Conservation (phyloP, 768 basidiomycete species). For the Amanita subjunquillea region DNA sequence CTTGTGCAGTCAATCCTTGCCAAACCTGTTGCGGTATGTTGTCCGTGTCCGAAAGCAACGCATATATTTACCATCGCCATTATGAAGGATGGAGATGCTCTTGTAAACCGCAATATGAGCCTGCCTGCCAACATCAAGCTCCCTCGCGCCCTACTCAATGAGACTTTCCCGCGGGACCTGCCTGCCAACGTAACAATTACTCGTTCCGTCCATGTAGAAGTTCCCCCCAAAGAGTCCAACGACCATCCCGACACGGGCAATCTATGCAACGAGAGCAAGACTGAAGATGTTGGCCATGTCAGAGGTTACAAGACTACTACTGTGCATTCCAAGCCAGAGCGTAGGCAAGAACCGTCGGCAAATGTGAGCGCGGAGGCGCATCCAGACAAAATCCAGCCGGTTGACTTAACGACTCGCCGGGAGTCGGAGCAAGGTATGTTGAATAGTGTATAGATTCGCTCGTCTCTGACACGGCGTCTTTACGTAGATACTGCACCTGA, state of each 20-base stretch:
- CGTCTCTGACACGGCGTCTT: background rate
- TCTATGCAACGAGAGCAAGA: background rate
- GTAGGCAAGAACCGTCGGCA: background rate
- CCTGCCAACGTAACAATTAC: background rate
- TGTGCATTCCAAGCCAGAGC: background rate
- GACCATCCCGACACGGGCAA: background rate
- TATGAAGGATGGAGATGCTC: background rate
- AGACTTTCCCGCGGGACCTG: no score
- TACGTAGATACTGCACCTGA: background rate
- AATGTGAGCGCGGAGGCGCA: background rate
- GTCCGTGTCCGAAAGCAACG: background rate
- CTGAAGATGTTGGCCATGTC: background rate
- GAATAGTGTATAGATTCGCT: no score
- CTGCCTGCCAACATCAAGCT: background rate
- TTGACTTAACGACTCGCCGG: no score
- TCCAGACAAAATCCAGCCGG: background rate
- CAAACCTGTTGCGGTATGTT: constrained; percentile 10
- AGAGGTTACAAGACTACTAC: background rate
- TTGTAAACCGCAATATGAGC: background rate
- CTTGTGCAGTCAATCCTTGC: constrained; percentile 12
- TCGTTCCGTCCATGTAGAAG: background rate
- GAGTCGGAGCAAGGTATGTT: no score
- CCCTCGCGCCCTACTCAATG: background rate
- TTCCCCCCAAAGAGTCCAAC: background rate
- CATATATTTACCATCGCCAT: background rate